Conservation (phyloP, 2,329 filamentous ascomycete genomes). For the Fusarium beomiforme region DNA sequence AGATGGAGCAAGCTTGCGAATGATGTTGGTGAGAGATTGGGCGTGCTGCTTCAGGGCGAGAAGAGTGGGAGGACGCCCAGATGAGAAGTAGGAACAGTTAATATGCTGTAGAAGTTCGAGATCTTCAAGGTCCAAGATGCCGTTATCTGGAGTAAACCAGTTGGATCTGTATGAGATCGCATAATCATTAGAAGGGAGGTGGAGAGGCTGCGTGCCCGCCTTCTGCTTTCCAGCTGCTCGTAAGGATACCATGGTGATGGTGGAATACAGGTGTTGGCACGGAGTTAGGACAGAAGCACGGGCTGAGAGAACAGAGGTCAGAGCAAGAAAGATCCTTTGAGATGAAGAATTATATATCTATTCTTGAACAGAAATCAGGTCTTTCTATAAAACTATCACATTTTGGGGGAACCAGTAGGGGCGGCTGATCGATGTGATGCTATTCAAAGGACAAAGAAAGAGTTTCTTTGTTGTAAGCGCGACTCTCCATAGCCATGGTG, state of each 20-base stretch:
- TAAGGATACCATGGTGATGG: conserved; percentile 1
- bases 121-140: conserved; percentile 34
- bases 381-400: neutral
- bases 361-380: neutral
- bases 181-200: conserved; percentile 42
- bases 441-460: conserved; percentile 39
- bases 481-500: neutral
- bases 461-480: conserved; percentile 21
- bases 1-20: conserved; percentile 58
- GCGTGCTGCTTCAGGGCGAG: conserved; percentile 68
- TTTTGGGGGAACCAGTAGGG: neutral
- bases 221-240: conserved; percentile 9
- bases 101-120: conserved; percentile 52
- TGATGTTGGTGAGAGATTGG: conserved; percentile 64
- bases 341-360: neutral
- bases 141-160: conserved; percentile 37
- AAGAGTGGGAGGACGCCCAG: conserved; percentile 63
- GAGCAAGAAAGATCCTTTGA: conserved; percentile 7
- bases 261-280: neutral
- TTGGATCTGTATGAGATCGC: conserved; percentile 42
- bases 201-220: neutral
- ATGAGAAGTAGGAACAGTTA: conserved; percentile 68
- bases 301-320: neutral
- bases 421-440: neutral
- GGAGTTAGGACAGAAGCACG: neutral